A percentile compares a stretch with the other conserved stretches of the same genome.
These are phyloP conservation scores for Xylaria sp. DNA, from an alignment of 2,329 filamentous ascomycete species.

Conservation along the genomic window DNA sequence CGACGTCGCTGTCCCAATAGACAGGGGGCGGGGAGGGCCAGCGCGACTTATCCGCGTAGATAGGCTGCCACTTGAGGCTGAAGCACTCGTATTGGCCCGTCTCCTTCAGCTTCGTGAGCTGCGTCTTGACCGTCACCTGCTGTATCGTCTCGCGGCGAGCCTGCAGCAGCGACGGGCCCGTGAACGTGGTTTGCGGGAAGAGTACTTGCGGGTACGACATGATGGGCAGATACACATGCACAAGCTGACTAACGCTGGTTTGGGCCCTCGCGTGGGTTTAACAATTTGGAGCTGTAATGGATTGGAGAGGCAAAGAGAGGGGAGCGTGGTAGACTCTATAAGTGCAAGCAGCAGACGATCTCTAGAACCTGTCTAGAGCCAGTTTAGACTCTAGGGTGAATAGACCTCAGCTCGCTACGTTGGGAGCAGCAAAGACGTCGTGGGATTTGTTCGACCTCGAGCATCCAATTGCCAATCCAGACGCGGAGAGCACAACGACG, in stretches of 20 bases:
- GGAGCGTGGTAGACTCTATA: background rate
- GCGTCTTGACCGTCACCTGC: slow-evolving; percentile 58
- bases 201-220: slow-evolving; percentile 64
- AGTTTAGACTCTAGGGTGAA: background rate
- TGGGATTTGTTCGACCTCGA: background rate
- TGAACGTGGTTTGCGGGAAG: slow-evolving; percentile 53
- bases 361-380: background rate
- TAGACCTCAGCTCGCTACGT: slow-evolving; percentile 2
- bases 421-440: slow-evolving; percentile 6
- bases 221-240: slow-evolving; percentile 8
- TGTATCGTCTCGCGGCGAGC: slow-evolving; percentile 51
- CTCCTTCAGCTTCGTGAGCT: slow-evolving; percentile 63
- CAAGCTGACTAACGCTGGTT: background rate
- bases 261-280: background rate
- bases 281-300: background rate
- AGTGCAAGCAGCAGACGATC: background rate
- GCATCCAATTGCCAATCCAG: background rate
- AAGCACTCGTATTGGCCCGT: slow-evolving; percentile 70
- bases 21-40: slow-evolving; percentile 69
- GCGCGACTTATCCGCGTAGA: slow-evolving; percentile 62
- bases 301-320: background rate
- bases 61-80: slow-evolving; percentile 65
- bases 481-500: background rate
- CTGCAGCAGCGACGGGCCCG: slow-evolving; percentile 51
- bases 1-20: slow-evolving; percentile 68